Evolutionary conservation across 169 alveolate genomes (phyloP).

Genomic region (Babesia bovis): DNA sequence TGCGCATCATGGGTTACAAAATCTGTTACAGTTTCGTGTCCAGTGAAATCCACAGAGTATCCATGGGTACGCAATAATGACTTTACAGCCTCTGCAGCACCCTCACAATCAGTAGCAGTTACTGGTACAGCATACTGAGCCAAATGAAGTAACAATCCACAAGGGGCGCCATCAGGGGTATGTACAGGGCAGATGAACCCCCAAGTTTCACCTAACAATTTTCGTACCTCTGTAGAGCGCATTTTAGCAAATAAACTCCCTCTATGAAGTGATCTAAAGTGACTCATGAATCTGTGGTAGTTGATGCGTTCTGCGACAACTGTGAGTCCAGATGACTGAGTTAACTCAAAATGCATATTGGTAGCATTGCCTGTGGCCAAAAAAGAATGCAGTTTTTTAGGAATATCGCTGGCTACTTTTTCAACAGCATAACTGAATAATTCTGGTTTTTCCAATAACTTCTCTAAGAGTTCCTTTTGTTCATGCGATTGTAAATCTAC

Average conservation of each 20-base stretch:
- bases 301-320: constrained; percentile 98
- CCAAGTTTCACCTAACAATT: constrained; percentile 99
- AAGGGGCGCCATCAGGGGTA: constrained; percentile 99
- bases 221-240: constrained; percentile 95
- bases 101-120: constrained; percentile 46
- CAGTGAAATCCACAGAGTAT: constrained; percentile 41
- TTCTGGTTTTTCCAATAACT: constrained; percentile 25
- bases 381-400: constrained; percentile 79
- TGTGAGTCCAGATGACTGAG: constrained; percentile 96
- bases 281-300: constrained; percentile 94
- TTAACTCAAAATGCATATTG: constrained; percentile 73
- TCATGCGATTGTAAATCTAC: constrained; percentile 7
- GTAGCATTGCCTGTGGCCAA: constrained; percentile 95
- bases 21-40: constrained; percentile 11
- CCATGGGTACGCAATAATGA: constrained; percentile 36
- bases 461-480: constrained; percentile 23
- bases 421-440: constrained; percentile 64
- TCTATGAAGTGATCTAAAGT: constrained; percentile 98
- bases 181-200: constrained; percentile 99
- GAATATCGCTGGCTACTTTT: constrained; percentile 56
- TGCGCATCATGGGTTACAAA: background rate
- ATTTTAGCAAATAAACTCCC: constrained; percentile 97
- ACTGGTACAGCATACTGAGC: constrained; percentile 79
- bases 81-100: constrained; percentile 45
- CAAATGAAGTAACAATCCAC: constrained; percentile 97